Evolutionary conservation across 441 rosid genomes (phyloP), one percentile per base, ranked within the genome.

Genomic region (Erodium moschatum): DNA sequence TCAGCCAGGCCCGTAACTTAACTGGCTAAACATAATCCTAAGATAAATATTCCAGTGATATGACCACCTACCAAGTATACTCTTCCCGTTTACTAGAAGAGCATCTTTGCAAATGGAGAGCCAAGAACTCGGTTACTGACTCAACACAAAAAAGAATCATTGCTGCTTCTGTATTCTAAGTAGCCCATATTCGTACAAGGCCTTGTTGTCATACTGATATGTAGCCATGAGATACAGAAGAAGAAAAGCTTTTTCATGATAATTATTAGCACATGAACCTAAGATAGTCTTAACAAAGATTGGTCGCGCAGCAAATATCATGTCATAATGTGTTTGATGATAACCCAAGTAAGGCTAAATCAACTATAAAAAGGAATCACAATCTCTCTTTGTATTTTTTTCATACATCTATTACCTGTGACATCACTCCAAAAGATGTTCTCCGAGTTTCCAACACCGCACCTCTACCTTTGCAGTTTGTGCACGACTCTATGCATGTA

Each of bases 361-460:
- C n/a, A 33, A 33, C 4, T 3, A 35, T 35, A 35, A 35, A 35
- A 35, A 5, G 4, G 40, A 35, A 35, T 35, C 40, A 35, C 40
- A 35, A 35, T 3, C 40, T 5, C n/a, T n/a, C n/a, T n/a, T n/a
- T n/a, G n/a, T n/a, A n/a, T n/a, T n/a, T 56, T 16, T 48, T 21
- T 12, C 6, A 11, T 16, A 70, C 67, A 54, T 63, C 70, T 69
- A 31, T 67, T 76, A 93, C 98, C 91, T 87, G 91, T 48, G 97
- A 89, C 84, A 87, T 85, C 70, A 89, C 79, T 76, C 97, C 98
- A 78, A 90, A 91, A 21, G 98, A 89, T 58, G 98, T 90, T 81
- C 82, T 87, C 77, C 84, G 91, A 72, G 86, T 79, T 74, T 80
- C 81, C 86, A 85, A 82, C 67, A 83, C 86, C 64, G 83, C 88